Evolutionary conservation across 352 stramenopile genomes (phyloP), one percentile per base, ranked within the genome.

Genomic region (Peronospora belbahrii): DNA sequence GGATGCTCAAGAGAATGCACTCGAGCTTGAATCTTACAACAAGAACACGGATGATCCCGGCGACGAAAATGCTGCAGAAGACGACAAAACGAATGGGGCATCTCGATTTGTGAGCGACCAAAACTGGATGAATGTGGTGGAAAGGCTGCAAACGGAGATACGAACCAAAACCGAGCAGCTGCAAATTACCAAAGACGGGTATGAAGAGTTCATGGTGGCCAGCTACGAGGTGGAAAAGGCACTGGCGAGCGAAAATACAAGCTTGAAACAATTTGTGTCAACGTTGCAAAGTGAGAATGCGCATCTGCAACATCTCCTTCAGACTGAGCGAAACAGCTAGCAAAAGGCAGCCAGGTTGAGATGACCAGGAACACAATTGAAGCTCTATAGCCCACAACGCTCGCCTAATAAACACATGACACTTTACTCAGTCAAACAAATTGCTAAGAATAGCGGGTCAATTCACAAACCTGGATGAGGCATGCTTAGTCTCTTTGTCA

Each of bases 141-240:
- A 73, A 35, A 81, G 52, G 33, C 57, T 86, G 31, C 71, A 80
- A 22, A 65, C 73, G 28, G 74, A 85, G 57, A 56, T 85, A 15
- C 59, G 75, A 52, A 59, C 52, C 18, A 73, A 79, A 55, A 65
- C 75, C 50, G 71, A 85, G 36, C 64, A 52, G 40, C 23, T 58
- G 15, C 34, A 58, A 17, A 28, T 17, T 6, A 46, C 22, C 17
- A 15, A 38, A 42, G 20, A 42, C 27, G 31, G 31, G 11, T 58
- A 58, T 11, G 42, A 58, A 31, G 36, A 58, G n/a, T 52, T 52
- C 17, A 37, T 46, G 27, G 22, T 9, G 0, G 35, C 27, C 28
- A 58, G 49, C 13, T 51, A 47, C n/a, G 28, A 46, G 20, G 22
- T 58, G 27, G 49, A 58, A 27, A 58, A 45, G 14, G 27, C 42